phyloP scores from a whole-genome alignment of 108 stramenopile genomes.

The Epithemia pelagica region DNA sequence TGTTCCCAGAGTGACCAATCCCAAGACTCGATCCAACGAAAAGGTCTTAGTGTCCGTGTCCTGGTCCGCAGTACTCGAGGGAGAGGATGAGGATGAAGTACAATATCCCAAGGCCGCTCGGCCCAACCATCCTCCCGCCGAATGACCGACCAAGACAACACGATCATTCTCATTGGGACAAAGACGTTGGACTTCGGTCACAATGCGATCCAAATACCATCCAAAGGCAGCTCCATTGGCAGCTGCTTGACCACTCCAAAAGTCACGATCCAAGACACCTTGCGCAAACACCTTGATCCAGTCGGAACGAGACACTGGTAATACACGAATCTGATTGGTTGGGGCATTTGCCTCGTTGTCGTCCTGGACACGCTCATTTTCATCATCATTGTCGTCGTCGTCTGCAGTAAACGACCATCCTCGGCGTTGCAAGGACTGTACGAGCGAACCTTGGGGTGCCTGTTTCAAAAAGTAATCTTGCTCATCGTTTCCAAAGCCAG shows the following conservation, averaged over 20 bases:
- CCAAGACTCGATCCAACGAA: constrained; percentile 17
- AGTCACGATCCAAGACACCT: constrained; percentile 62
- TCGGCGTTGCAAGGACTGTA: constrained; percentile 9
- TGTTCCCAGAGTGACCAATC: constrained; percentile 68
- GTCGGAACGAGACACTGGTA: constrained; percentile 72
- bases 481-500: constrained; percentile 80
- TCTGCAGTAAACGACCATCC: constrained; percentile 35
- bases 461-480: constrained; percentile 59
- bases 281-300: constrained; percentile 77
- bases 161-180: constrained; percentile 22
- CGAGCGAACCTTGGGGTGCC: constrained; percentile 25
- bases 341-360: too few relatives aligned
- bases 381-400: constrained; percentile 42
- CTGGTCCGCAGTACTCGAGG: background rate
- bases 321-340: constrained; percentile 33
- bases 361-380: background rate
- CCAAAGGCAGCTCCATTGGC: constrained; percentile 69
- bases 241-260: constrained; percentile 52
- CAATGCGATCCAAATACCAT: constrained; percentile 78
- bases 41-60: background rate
- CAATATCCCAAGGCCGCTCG: constrained; percentile 74
- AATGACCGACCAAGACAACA: constrained; percentile 70
- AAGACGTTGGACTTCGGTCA: constrained; percentile 34
- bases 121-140: constrained; percentile 89
- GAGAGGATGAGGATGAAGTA: constrained; percentile 3